A percentile compares a stretch with the other conserved stretches of the same genome.
These are phyloP conservation scores for Dillenia turbinata DNA, from an alignment of 164 flowering plant species.

Conservation along the genomic window DNA sequence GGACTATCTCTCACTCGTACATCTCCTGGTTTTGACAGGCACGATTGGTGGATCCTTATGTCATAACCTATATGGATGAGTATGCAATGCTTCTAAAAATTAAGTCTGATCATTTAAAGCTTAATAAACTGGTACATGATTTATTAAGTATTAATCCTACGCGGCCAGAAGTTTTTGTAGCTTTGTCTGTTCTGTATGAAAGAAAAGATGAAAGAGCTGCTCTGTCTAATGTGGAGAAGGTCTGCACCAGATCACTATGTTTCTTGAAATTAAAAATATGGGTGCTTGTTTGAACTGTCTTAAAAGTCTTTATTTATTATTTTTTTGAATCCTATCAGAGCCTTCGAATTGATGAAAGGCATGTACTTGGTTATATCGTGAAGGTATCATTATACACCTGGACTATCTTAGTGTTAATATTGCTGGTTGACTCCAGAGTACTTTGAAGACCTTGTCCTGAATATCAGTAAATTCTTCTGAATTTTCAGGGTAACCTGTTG, in stretches of 20 bases:
- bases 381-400: slow-evolving; percentile 50
- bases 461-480: slow-evolving; percentile 6
- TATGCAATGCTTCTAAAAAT: slow-evolving; percentile 93
- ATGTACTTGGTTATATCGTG: slow-evolving; percentile 78
- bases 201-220: slow-evolving; percentile 85
- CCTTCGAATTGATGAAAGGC: slow-evolving; percentile 82
- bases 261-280: not conserved
- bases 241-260: slow-evolving; percentile 8
- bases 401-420: too few relatives aligned
- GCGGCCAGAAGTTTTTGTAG: slow-evolving; percentile 87
- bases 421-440: too few relatives aligned
- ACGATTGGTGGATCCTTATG: slow-evolving; percentile 77
- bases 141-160: slow-evolving; percentile 75
- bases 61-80: slow-evolving; percentile 93
- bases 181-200: slow-evolving; percentile 87
- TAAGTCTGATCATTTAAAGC: slow-evolving; percentile 70
- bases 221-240: slow-evolving; percentile 85
- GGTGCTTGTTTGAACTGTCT: slow-evolving; percentile 8
- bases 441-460: not conserved
- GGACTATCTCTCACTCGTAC: too few relatives aligned
- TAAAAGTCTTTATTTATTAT: too few relatives aligned
- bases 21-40: slow-evolving; percentile 44
- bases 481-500: slow-evolving; percentile 69
- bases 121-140: slow-evolving; percentile 86
- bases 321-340: slow-evolving; percentile 40